Base-by-base conservation (phyloP, 2,329 filamentous ascomycete species). In the Podosphaera aphanis region DNA sequence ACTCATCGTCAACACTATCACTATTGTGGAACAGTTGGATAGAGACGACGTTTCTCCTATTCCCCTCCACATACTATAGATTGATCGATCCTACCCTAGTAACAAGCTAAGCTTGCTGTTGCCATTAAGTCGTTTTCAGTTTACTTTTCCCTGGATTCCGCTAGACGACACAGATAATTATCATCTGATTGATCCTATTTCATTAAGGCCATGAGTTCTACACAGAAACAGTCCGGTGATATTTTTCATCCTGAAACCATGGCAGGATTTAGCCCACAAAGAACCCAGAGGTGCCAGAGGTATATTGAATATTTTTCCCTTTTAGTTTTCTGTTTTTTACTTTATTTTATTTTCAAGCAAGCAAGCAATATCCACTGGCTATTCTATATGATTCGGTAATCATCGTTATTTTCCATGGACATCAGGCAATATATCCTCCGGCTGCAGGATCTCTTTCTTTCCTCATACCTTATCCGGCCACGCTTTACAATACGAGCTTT, bases 221-320 rank as follows among this genome's bases (percentile, higher is more conserved):
- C 55, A 49, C 51, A 57, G 53, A 57, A 56, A 31, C 52, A 54
- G 44, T 49, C 52, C 49, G 47, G 52, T 49, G 51, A 53, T 39
- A 54, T 48, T 50, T 49, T 53, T 50, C 51, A 52, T 46, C 53
- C 52, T 55, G 56, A 56, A 49, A 53, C 51, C 52, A 58, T 58
- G 56, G 46, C 56, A 49, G 54, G 51, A 52, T 58, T 54, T 55
- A 50, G 50, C 41, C 49, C 51, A 48, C 47, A 49, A 43, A 53
- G 53, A 41, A 50, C 46, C 45, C 48, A 54, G 51, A 48, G 56
- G 53, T 37, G 54, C 54, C 52, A 52, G 53, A 58, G 57, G 57
- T 59, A 59, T 57, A 55, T 56, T 56, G 42, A 52, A 45, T 55
- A 54, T 50, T 43, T 39, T 49, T 50, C 37, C 25, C 49, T 44